Evolutionary conservation across 208 protist genomes (phyloP).

Genomic region (Vickermania ingenoplastis): DNA sequence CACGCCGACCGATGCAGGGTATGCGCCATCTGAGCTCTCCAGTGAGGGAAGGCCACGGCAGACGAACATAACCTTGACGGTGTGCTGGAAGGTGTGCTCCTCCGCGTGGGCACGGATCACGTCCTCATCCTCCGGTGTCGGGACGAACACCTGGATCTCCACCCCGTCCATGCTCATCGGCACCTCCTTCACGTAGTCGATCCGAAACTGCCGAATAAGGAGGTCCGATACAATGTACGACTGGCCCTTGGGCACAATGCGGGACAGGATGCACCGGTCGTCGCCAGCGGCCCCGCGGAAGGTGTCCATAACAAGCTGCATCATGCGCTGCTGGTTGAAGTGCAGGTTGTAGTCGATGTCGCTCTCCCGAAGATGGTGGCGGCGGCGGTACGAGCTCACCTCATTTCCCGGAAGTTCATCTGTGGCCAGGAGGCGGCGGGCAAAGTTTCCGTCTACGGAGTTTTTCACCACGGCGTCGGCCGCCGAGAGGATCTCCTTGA

Average conservation of each 20-base stretch:
- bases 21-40: neutral
- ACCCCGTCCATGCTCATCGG: conserved; percentile 21
- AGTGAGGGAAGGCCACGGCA: neutral
- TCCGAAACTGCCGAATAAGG: conserved; percentile 38
- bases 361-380: conserved; percentile 32
- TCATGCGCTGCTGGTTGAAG: conserved; percentile 52
- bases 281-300: conserved; percentile 30
- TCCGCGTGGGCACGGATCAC: neutral
- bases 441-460: neutral
- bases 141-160: conserved; percentile 2
- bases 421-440: neutral
- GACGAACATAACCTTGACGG: neutral
- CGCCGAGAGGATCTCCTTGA: neutral
- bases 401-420: neutral
- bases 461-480: neutral
- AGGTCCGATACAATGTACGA: conserved; percentile 27
- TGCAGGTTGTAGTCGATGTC: conserved; percentile 80
- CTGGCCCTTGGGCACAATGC: conserved; percentile 15
- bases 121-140: neutral
- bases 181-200: conserved; percentile 65
- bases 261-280: conserved; percentile 15
- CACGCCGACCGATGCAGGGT: neutral
- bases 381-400: conserved; percentile 8
- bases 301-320: conserved; percentile 38
- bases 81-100: neutral